These are phyloP conservation scores for Hyphopichia pseudoburtonii DNA, from an alignment of 1,139 yeast species.

Conservation along the genomic window DNA sequence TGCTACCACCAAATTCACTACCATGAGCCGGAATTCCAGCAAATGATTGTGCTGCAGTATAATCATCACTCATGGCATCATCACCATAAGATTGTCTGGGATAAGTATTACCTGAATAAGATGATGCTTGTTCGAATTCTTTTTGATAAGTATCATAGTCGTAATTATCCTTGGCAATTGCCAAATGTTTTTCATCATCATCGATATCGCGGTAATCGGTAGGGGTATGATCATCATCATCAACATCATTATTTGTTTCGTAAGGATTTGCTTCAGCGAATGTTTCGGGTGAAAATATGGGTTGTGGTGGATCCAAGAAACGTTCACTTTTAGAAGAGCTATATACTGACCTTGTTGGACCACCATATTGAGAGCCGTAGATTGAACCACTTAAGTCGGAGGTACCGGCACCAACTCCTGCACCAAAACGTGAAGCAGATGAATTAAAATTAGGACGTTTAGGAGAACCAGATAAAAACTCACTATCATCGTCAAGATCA, in stretches of 20 bases:
- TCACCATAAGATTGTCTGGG: constrained; percentile 3
- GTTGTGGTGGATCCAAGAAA: constrained; percentile 61
- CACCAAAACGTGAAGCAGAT: constrained; percentile 3
- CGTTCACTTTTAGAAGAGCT: constrained; percentile 46
- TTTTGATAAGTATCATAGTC: constrained; percentile 41
- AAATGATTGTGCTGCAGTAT: background rate
- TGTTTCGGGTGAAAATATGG: constrained; percentile 62
- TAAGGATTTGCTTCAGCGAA: constrained; percentile 60
- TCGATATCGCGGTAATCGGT: constrained; percentile 13
- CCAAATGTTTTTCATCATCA: constrained; percentile 10
- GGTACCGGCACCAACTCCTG: background rate
- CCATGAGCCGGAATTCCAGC: constrained; percentile 11
- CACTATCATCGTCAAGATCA: constrained; percentile 38
- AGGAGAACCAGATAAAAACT: constrained; percentile 32
- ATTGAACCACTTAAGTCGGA: background rate
- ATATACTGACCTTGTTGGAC: constrained; percentile 19
- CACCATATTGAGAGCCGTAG: constrained; percentile 18
- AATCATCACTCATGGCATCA: background rate
- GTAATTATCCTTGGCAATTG: constrained; percentile 18
- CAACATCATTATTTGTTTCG: constrained; percentile 37
- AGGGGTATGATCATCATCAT: constrained; percentile 6
- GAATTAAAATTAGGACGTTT: constrained; percentile 16
- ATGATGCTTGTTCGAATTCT: constrained; percentile 34
- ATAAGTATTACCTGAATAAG: constrained; percentile 28
- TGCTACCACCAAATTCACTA: constrained; percentile 27